phyloP scores from a whole-genome alignment of 163 green algal genomes.

The Trebouxiophyceae sp. region DNA sequence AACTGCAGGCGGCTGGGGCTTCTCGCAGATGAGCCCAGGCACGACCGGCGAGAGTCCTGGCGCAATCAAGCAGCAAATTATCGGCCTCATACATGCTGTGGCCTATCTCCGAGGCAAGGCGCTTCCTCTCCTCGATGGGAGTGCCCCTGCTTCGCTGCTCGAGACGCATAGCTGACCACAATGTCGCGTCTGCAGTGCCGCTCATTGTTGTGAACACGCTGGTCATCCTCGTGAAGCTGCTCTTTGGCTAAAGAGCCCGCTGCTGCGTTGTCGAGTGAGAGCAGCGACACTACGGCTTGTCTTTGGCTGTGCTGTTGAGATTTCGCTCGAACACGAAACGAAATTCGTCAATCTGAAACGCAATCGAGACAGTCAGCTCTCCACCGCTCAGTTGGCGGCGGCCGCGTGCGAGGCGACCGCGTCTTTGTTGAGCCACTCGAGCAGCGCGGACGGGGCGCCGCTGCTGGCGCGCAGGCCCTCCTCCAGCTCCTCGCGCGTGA shows the following conservation, averaged over 20 bases:
- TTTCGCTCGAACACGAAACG: no score
- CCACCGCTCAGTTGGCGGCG: no score
- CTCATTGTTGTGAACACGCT: conserved; percentile 52
- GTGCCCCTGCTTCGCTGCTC: not conserved
- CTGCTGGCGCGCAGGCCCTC: conserved; percentile 37
- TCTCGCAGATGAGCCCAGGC: conserved; percentile 47
- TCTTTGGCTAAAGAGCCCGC: conserved; percentile 38
- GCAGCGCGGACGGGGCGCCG: conserved; percentile 29
- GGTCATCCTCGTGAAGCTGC: conserved; percentile 60
- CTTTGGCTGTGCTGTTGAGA: no score
- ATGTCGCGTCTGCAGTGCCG: conserved; percentile 47
- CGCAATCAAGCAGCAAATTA: conserved; percentile 38
- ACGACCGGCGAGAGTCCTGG: conserved; percentile 37
- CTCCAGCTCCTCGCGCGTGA: conserved; percentile 36
- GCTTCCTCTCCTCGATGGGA: not conserved
- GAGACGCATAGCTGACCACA: no score
- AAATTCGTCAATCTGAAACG: no score
- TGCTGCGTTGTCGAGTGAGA: no score
- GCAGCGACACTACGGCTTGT: no score
- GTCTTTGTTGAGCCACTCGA: conserved; percentile 18
- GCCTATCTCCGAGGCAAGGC: conserved; percentile 45
- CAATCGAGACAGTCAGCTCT: no score
- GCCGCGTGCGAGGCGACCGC: not conserved
- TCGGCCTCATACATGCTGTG: conserved; percentile 57
- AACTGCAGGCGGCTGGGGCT: conserved; percentile 69